Percentiles rank a stretch among this genome's conserved stretches.
phyloP scores from a whole-genome alignment of 495 filamentous ascomycete species.

The Podospora pseudocomata region DNA sequence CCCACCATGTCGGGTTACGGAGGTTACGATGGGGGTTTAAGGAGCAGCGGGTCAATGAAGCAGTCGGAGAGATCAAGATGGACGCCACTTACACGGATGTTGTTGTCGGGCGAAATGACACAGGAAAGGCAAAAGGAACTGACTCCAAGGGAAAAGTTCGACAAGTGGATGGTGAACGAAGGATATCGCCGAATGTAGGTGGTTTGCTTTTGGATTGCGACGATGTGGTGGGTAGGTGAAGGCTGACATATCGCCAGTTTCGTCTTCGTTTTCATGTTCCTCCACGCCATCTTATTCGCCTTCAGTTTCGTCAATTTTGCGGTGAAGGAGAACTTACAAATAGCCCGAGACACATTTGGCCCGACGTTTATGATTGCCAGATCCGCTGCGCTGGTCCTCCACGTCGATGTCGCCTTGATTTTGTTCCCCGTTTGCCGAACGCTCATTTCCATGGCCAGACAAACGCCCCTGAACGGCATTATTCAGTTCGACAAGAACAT shows the following conservation, averaged over 20 bases:
- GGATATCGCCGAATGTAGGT: conserved; percentile 68
- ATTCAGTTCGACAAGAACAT: conserved; percentile 81
- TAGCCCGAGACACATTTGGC: conserved; percentile 60
- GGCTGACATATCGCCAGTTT: conserved; percentile 49
- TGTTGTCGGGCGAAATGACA: conserved; percentile 67
- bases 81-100: conserved; percentile 65
- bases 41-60: conserved; percentile 33
- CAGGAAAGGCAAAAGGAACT: conserved; percentile 59
- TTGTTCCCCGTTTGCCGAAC: conserved; percentile 78
- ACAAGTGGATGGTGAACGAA: conserved; percentile 73
- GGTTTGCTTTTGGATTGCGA: background rate
- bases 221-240: background rate
- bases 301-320: conserved; percentile 74
- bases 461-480: conserved; percentile 72
- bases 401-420: conserved; percentile 71
- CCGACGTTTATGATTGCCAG: conserved; percentile 68
- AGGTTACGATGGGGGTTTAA: conserved; percentile 29
- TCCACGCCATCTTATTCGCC: conserved; percentile 65
- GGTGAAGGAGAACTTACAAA: conserved; percentile 64
- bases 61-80: conserved; percentile 62
- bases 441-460: conserved; percentile 68
- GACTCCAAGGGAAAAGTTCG: conserved; percentile 49
- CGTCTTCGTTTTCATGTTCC: conserved; percentile 62
- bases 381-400: conserved; percentile 64
- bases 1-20: conserved; percentile 44